Evolutionary conservation across 805 yeast species (phyloP), one percentile per base, ranked within the genome.

Genomic region (Wickerhamomyces strasburgensis): DNA sequence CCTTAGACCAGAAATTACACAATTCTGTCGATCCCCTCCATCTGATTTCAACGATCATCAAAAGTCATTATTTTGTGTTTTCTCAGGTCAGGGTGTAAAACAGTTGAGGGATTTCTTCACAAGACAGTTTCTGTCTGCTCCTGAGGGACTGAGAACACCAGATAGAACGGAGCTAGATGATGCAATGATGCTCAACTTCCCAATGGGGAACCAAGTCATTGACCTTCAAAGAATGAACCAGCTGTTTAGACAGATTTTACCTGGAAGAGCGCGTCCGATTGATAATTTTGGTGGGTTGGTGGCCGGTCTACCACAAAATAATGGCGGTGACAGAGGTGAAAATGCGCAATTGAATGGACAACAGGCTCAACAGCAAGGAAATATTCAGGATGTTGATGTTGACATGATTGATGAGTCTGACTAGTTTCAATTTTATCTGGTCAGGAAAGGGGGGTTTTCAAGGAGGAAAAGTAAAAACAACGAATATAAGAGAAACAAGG

Each of bases 11-110:
- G 97, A 90, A 52, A 78, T 90, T 33, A 83, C 90, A 1, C 78
- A 75, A 46, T 89, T 78, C 60, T 89, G 97, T 58, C 80, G 98
- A 19, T 84, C 81, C 7, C 93, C 98, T 2, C 98, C 98, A 4
- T 77, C 84, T 10, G 97, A 88, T 51, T 89, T 93, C 58, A 88
- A 81, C 36, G 85, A 80, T 38, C 82, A 82, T 51, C 98, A 93
- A 59, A 80, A 80, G 46, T 73, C 80, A 16, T 71, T 84, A 33
- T 90, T 93, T 54, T 90, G 98, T 64, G 98, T 90, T 10, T 93
- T 88, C 56, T 80, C 90, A 24, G 98, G 98, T 2, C 76, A 75
- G 42, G 97, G 97, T 7, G 96, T 93, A 14, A 73, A 68, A 33
- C 75, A 77, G 42, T 68, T 90, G 44, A 73, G 96, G 44, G 78